A percentile compares a stretch with the other conserved stretches of the same genome.
Conservation (phyloP, 371 early-diverging fungal genomes). For the Mucor irregularis region DNA sequence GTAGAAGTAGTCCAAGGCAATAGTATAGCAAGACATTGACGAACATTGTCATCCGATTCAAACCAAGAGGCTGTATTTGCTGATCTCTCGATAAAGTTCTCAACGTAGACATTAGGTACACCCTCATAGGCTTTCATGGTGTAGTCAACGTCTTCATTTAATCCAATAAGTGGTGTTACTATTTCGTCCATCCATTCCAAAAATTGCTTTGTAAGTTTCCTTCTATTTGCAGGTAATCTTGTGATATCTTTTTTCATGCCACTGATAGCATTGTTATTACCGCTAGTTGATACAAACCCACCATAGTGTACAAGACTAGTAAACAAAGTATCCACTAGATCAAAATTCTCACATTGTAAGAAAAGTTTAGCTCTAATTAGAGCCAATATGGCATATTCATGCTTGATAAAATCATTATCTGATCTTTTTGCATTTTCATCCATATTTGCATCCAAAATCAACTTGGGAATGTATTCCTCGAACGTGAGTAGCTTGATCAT, state of each 20-base stretch:
- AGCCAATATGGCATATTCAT: conserved; percentile 24
- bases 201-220: conserved; percentile 36
- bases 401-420: conserved; percentile 24
- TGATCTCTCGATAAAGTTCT: neutral
- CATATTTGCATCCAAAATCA: conserved; percentile 36
- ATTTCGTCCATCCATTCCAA: conserved; percentile 53
- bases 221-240: conserved; percentile 32
- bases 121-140: conserved; percentile 21
- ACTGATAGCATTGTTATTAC: neutral
- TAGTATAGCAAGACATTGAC: conserved; percentile 31
- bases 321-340: conserved; percentile 30
- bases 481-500: conserved; percentile 38
- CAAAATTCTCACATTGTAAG: conserved; percentile 26
- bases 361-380: conserved; percentile 29
- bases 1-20: conserved; percentile 38
- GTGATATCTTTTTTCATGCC: conserved; percentile 27
- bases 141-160: conserved; percentile 24
- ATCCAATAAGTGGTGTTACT: conserved; percentile 38
- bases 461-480: conserved; percentile 38
- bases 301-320: conserved; percentile 23
- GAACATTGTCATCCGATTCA: conserved; percentile 41
- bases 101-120: conserved; percentile 5
- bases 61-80: conserved; percentile 37
- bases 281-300: conserved; percentile 14
- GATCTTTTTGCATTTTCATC: conserved; percentile 28